phyloP scores from a whole-genome alignment of 805 yeast species.

The Myxozyma melibiosi region DNA sequence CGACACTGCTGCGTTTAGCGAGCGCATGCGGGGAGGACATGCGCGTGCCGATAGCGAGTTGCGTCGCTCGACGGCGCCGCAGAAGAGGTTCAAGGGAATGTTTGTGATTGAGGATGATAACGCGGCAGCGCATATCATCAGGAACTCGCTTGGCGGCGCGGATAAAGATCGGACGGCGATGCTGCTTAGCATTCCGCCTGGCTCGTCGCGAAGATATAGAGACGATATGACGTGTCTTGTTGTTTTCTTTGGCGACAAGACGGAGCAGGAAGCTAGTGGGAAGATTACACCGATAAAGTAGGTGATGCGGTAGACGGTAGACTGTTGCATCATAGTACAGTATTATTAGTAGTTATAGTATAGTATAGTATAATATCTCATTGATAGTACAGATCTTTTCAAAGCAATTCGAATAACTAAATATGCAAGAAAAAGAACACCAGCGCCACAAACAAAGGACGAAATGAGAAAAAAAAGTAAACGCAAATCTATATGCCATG shows the following conservation, averaged over 20 bases:
- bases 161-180: conserved; percentile 84
- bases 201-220: conserved; percentile 86
- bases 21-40: no score
- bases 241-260: conserved; percentile 73
- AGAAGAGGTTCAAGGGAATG: conserved; percentile 22
- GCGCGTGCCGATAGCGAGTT: no score
- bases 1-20: conserved; percentile 14
- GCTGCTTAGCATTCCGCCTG: conserved; percentile 87
- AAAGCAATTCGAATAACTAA: no score
- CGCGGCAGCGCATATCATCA: conserved; percentile 87
- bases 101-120: conserved; percentile 71
- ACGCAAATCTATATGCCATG: no score
- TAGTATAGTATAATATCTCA: no score
- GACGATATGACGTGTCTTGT: conserved; percentile 97
- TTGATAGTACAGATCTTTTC: no score
- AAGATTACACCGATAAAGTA: conserved; percentile 10
- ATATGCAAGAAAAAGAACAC: no score
- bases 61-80: conserved; percentile 6
- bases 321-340: no score
- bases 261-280: conserved; percentile 12
- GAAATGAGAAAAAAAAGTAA: no score
- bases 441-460: no score
- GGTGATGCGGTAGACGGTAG: no score
- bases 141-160: conserved; percentile 92
- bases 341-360: no score